Conservation (phyloP, 148 eudicot genomes). For the Agrostemma githago region DNA sequence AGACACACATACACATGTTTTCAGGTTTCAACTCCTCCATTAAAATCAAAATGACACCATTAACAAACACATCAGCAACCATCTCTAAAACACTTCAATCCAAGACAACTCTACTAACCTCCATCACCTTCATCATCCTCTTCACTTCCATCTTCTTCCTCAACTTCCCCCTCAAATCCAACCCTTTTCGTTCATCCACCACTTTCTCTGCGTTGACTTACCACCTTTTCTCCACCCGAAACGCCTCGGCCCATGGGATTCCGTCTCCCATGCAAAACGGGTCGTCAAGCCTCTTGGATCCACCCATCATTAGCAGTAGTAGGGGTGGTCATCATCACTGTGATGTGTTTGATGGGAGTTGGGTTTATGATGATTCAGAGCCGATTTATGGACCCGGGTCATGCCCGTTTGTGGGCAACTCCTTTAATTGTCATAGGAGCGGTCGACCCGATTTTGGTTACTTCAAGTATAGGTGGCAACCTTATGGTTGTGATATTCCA, state of each 20-base stretch:
- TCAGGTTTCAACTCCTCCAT: background rate
- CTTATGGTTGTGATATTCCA: conserved; percentile 44
- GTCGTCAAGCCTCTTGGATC: conserved; percentile 11
- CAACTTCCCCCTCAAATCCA: conserved; percentile 6
- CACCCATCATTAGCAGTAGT: background rate
- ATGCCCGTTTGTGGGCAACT: conserved; percentile 43
- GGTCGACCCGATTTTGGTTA: conserved; percentile 49
- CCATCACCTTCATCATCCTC: conserved; percentile 22
- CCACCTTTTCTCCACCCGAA: background rate
- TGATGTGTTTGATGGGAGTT: conserved; percentile 19
- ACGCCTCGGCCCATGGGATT: background rate
- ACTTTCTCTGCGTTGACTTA: conserved; percentile 6
- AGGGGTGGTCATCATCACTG: background rate
- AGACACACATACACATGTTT: background rate
- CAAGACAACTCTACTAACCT: conserved; percentile 17
- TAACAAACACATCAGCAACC: conserved; percentile 8
- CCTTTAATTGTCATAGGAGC: conserved; percentile 53
- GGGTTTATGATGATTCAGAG: conserved; percentile 38
- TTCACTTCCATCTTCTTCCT: conserved; percentile 22
- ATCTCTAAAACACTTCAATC: conserved; percentile 14
- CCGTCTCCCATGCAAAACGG: conserved; percentile 6
- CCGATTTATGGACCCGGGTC: conserved; percentile 54
- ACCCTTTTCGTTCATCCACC: conserved; percentile 10
- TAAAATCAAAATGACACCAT: conserved; percentile 13
- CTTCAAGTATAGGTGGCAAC: conserved; percentile 44